Conservation (phyloP, 129 eudicot species). For the Helianthus tuberosus region DNA sequence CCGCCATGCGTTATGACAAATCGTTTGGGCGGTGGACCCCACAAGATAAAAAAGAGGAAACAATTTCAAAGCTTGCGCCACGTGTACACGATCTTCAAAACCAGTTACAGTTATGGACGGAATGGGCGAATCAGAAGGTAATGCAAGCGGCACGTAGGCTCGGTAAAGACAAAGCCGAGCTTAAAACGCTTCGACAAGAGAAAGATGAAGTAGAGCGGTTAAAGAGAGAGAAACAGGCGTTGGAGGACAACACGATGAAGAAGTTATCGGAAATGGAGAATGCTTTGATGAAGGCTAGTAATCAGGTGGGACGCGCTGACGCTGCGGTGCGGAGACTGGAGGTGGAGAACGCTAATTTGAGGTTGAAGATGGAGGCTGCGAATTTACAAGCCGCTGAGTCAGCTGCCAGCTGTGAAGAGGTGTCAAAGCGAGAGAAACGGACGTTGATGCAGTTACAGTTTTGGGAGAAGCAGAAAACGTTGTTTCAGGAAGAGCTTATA, state of each 20-base stretch:
- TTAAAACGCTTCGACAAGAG: constrained; percentile 73
- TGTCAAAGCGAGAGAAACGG: constrained; percentile 66
- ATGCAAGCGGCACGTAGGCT: constrained; percentile 91
- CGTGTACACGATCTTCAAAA: constrained; percentile 58
- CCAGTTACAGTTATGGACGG: constrained; percentile 86
- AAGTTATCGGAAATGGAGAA: constrained; percentile 90
- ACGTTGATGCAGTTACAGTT: constrained; percentile 70
- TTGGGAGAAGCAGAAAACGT: constrained; percentile 71
- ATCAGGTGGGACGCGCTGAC: constrained; percentile 81
- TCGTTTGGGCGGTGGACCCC: constrained; percentile 48
- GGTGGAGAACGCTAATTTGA: constrained; percentile 56
- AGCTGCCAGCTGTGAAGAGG: constrained; percentile 76
- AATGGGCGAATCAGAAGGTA: constrained; percentile 93
- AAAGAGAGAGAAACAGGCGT: constrained; percentile 70
- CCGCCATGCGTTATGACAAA: constrained; percentile 42
- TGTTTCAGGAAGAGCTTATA: constrained; percentile 69
- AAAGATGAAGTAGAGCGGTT: constrained; percentile 84
- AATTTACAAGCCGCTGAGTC: constrained; percentile 60
- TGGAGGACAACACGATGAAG: constrained; percentile 78
- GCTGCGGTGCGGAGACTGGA: constrained; percentile 70
- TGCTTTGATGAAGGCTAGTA: constrained; percentile 72
- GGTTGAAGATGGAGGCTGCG: constrained; percentile 82
- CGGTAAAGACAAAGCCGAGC: constrained; percentile 83
- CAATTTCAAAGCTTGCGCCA: constrained; percentile 60
- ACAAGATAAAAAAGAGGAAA: constrained; percentile 68